Evolutionary conservation across 345 rosid genomes (phyloP).

Genomic region (Gossypium stocksii): DNA sequence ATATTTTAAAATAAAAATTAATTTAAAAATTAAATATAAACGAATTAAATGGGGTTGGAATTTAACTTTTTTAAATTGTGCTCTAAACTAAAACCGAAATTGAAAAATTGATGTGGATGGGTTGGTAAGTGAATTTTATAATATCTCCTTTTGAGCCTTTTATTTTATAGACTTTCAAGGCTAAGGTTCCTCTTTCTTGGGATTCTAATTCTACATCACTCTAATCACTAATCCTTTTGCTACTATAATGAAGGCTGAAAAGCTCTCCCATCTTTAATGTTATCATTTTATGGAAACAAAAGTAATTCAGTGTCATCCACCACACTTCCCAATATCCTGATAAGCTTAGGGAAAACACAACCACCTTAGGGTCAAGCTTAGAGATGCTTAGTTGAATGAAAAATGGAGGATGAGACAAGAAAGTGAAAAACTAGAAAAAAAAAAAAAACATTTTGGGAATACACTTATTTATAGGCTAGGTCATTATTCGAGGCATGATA

Average conservation of each 20-base stretch:
- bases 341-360: slow-evolving; percentile 45
- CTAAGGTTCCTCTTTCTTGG: background rate
- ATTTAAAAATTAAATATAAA: too few species aligned
- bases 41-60: too few species aligned
- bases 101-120: too few species aligned
- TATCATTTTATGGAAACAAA: background rate
- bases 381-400: too few species aligned
- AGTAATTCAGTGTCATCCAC: background rate
- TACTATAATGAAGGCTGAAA: background rate
- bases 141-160: slow-evolving; percentile 2
- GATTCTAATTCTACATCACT: background rate
- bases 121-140: background rate
- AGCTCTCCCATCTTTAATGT: background rate
- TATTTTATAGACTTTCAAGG: background rate
- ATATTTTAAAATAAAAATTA: too few species aligned
- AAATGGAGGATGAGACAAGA: too few species aligned
- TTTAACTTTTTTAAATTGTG: too few species aligned
- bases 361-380: background rate
- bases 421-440: too few species aligned
- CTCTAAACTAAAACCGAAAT: too few species aligned
- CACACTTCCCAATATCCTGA: slow-evolving; percentile 75
- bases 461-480: too few species aligned
- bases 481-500: too few species aligned
- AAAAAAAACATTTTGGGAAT: too few species aligned
- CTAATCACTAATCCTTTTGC: background rate